Evolutionary conservation across 2,329 filamentous ascomycete genomes (phyloP).

Genomic region (Penicillium hordei): DNA sequence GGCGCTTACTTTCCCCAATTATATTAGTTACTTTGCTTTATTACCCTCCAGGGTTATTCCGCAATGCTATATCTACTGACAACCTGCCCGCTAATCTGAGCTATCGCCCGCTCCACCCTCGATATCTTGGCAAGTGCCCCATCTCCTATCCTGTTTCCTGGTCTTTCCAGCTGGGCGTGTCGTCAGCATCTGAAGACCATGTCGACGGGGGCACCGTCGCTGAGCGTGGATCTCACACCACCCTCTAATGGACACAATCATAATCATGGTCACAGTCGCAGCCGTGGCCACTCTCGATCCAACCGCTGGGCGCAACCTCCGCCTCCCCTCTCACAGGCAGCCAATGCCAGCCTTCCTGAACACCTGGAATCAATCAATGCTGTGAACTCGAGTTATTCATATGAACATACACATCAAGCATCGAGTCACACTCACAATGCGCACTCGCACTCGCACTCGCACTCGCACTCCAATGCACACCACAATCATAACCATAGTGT

Average conservation of each 20-base stretch:
- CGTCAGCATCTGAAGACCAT: slow-evolving; percentile 25
- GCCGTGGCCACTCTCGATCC: slow-evolving; percentile 38
- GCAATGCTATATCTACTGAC: slow-evolving; percentile 1
- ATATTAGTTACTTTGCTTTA: not conserved
- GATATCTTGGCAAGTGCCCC: slow-evolving; percentile 16
- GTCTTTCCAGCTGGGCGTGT: slow-evolving; percentile 11
- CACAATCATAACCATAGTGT: slow-evolving; percentile 27
- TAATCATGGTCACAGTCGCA: slow-evolving; percentile 27
- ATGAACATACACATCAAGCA: slow-evolving; percentile 27
- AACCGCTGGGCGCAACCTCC: slow-evolving; percentile 32
- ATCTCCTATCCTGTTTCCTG: slow-evolving; percentile 10
- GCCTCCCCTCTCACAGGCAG: slow-evolving; percentile 26
- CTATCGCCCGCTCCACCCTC: slow-evolving; percentile 5
- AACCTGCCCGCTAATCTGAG: slow-evolving; percentile 5
- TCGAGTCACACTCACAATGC: slow-evolving; percentile 32
- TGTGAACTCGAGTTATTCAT: slow-evolving; percentile 20
- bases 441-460: slow-evolving; percentile 43
- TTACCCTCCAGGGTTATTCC: not conserved
- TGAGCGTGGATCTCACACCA: slow-evolving; percentile 31
- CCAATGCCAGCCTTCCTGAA: slow-evolving; percentile 22
- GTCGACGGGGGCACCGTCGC: slow-evolving; percentile 35
- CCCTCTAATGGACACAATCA: slow-evolving; percentile 28
- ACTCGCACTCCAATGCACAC: slow-evolving; percentile 40
- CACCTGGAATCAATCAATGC: slow-evolving; percentile 13
- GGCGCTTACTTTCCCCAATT: not conserved